phyloP scores from a whole-genome alignment of 345 rosid genomes.

The Corchorus capsularis region DNA sequence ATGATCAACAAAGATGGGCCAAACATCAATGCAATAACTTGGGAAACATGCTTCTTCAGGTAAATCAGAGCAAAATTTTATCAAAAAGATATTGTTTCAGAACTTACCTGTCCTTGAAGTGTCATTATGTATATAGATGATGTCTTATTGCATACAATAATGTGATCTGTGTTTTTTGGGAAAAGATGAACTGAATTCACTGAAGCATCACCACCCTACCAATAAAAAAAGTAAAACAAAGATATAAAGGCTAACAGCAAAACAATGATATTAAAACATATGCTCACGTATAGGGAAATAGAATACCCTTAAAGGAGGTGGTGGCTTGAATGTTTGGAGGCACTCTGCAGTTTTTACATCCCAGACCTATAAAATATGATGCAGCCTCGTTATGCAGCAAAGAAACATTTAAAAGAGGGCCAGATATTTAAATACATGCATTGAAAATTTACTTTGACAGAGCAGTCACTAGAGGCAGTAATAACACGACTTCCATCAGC shows the following conservation, averaged over 20 bases:
- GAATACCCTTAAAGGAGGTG: constrained; percentile 86
- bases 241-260: constrained; percentile 14
- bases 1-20: not conserved
- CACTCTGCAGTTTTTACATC: constrained; percentile 95
- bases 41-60: not conserved
- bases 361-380: constrained; percentile 68
- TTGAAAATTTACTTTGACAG: constrained; percentile 60
- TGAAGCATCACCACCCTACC: constrained; percentile 96
- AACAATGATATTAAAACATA: constrained; percentile 21
- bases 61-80: not conserved
- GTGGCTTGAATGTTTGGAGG: constrained; percentile 90
- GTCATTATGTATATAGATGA: constrained; percentile 93
- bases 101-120: constrained; percentile 91
- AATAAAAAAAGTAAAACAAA: constrained; percentile 26
- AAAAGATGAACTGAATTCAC: constrained; percentile 93
- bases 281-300: constrained; percentile 14
- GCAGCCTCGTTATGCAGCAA: not conserved
- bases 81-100: not conserved
- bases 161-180: constrained; percentile 87
- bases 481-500: constrained; percentile 84
- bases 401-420: not conserved
- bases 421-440: constrained; percentile 1
- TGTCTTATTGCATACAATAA: constrained; percentile 91
- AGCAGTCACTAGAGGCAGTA: constrained; percentile 92
- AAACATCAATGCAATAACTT: not conserved